Conservation (phyloP, 2,329 filamentous ascomycete species). For the Paracoccidioides lutzii region DNA sequence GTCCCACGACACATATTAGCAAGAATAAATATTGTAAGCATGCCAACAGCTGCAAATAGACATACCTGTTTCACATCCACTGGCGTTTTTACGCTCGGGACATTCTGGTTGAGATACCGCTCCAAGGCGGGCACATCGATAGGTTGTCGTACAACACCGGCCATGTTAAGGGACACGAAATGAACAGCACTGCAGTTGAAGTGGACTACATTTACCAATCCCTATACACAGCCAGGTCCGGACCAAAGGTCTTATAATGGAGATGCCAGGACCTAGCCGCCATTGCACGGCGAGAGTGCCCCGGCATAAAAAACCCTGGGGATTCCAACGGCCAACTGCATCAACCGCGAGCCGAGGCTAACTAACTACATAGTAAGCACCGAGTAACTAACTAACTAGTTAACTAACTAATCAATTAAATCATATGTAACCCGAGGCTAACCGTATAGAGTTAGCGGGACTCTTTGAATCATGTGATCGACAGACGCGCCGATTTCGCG, state of each 20-base stretch:
- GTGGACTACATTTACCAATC: not conserved
- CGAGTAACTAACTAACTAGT: not conserved
- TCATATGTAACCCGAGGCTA: not conserved
- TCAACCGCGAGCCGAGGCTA: not conserved
- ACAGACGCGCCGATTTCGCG: not conserved
- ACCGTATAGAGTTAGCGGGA: not conserved
- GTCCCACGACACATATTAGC: not conserved
- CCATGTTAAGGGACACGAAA: slow-evolving; percentile 43
- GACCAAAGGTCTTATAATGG: not conserved
- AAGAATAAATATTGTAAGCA: not conserved
- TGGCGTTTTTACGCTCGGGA: slow-evolving; percentile 73
- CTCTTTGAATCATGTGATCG: not conserved
- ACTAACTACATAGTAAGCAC: too few species aligned
- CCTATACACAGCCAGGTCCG: not conserved
- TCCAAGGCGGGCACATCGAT: slow-evolving; percentile 73
- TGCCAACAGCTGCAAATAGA: slow-evolving; percentile 3
- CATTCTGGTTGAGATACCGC: slow-evolving; percentile 60
- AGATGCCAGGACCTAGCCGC: not conserved
- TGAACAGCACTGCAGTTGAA: not conserved
- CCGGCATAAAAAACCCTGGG: not conserved
- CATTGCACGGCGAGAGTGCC: not conserved
- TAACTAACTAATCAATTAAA: too few species aligned
- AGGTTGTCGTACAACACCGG: slow-evolving; percentile 75
- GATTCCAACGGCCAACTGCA: not conserved
- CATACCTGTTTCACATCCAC: slow-evolving; percentile 78